Base-by-base conservation (phyloP, 768 basidiomycete species). In the Tremella yokohamensis region DNA sequence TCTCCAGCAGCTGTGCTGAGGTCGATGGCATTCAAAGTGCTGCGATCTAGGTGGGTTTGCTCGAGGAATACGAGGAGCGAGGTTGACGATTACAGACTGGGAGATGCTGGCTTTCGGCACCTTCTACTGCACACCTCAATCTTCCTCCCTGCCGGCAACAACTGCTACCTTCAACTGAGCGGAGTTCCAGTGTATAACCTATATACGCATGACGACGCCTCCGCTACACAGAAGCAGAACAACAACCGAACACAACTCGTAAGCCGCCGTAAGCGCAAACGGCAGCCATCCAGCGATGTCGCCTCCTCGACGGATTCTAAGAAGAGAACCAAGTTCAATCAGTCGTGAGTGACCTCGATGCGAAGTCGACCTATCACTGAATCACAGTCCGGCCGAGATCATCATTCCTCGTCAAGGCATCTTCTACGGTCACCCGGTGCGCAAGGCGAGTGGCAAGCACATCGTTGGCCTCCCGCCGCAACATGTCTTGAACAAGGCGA, bases 111-210 rank as follows among this genome's bases (percentile, higher is more conserved):
- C 1, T 86, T 94, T 82, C 73, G 87, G 29, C 85, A 91, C 71
- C 79, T 98, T 9, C 82, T 98, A 16, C 80, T 85, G 1, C 82
- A 86, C 55, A 85, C 86, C 0, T 87, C 84, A 9, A 61, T 93
- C 16, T 97, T 91, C 72, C 69, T 87, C 15, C 79, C 87, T 1
- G 76, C 96, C 19, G 87, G 87, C 0, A 94, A 96, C 68, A 84
- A 83, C 18, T 93, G 90, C 69, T 82, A 86, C 38, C 87, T 87
- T 60, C 93, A 98, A 74, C 72, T 96, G 57, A 83, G 86, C 0
- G 93, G 93, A 3, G 79, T 80, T 37, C 85, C 88, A 0, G 72
- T 94, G 20, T 78, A 84, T 22, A 80, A 81, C 38, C 63, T 78
- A 0, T 77, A 75, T 13, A 62, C 77, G 64, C 42, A 49, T 58